Conservation (phyloP, 306 rosid species). For the Gleditsia sinensis region DNA sequence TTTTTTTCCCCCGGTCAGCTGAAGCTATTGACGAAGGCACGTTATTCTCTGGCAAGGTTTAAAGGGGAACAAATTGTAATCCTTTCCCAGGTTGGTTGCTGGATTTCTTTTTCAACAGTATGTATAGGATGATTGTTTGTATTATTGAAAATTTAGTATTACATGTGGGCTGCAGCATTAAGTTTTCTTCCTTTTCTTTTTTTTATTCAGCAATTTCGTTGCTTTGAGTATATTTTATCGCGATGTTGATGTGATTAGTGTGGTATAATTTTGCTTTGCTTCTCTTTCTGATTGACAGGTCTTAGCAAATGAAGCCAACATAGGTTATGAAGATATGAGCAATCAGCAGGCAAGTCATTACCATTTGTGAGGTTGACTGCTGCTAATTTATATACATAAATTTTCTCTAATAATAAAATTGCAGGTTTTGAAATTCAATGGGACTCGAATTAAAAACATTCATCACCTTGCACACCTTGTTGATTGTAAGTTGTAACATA, state of each 20-base stretch:
- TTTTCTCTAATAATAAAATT: not conserved
- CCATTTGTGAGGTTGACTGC: not conserved
- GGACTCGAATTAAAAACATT: conserved; percentile 72
- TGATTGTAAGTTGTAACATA: conserved; percentile 63
- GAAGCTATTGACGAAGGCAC: conserved; percentile 85
- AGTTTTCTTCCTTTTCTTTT: not conserved
- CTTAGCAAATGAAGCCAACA: conserved; percentile 84
- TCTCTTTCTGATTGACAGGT: conserved; percentile 49
- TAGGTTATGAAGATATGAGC: conserved; percentile 95
- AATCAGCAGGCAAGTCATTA: conserved; percentile 81
- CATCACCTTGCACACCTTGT: conserved; percentile 90
- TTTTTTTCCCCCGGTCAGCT: conserved; percentile 54
- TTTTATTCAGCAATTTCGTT: conserved; percentile 10
- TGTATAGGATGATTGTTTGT: conserved; percentile 24
- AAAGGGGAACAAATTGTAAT: conserved; percentile 92
- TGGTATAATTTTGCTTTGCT: conserved; percentile 10
- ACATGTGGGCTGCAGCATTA: not conserved
- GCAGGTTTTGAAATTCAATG: conserved; percentile 90
- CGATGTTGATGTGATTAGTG: not conserved
- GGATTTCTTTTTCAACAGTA: conserved; percentile 24
- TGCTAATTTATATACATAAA: conserved; percentile 4
- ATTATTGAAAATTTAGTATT: conserved; percentile 16
- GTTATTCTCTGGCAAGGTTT: conserved; percentile 84
- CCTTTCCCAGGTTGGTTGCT: conserved; percentile 82
- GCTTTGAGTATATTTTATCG: conserved; percentile 14